phyloP scores from a whole-genome alignment of 2,329 filamentous ascomycete species.

The Ceratocystis cacaofunesta region DNA sequence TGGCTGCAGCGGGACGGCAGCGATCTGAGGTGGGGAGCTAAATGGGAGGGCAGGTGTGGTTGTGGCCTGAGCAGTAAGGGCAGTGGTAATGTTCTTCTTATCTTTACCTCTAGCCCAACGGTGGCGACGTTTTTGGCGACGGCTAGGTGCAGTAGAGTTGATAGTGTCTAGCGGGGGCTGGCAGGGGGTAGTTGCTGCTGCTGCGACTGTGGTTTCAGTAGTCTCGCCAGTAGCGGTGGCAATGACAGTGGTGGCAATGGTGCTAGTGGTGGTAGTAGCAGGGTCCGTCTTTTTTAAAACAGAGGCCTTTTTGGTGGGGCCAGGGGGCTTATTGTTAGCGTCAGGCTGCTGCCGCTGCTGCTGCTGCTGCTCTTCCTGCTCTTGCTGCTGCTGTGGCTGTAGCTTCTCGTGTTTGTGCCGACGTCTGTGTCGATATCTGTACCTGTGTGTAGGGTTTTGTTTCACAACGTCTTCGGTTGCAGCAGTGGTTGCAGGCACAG shows the following conservation, averaged over 20 bases:
- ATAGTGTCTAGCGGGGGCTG: not conserved
- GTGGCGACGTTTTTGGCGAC: not conserved
- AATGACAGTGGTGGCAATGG: not conserved
- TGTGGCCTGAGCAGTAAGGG: not conserved
- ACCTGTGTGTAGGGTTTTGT: slow-evolving; percentile 6
- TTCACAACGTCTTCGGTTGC: not conserved
- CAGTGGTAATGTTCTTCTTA: not conserved
- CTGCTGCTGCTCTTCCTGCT: too few relatives aligned
- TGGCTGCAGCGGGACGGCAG: not conserved
- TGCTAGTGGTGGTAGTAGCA: not conserved
- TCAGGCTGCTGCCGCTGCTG: not conserved
- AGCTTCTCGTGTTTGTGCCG: not conserved
- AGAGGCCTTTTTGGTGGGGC: not conserved
- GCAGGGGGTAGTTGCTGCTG: not conserved
- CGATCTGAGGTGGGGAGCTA: not conserved
- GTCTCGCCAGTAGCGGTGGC: not conserved
- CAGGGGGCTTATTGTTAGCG: not conserved
- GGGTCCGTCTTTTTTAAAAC: not conserved
- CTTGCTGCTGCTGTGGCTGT: not conserved
- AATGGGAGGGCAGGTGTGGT: slow-evolving; percentile 5
- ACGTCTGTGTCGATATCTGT: not conserved
- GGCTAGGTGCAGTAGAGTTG: not conserved
- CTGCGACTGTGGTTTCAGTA: not conserved
- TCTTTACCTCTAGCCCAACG: not conserved
- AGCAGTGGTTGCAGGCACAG: not conserved